Evolutionary conservation across 2,329 filamentous ascomycete genomes (phyloP), one percentile per base, ranked within the genome.

Genomic region (Aspergillus sp.): DNA sequence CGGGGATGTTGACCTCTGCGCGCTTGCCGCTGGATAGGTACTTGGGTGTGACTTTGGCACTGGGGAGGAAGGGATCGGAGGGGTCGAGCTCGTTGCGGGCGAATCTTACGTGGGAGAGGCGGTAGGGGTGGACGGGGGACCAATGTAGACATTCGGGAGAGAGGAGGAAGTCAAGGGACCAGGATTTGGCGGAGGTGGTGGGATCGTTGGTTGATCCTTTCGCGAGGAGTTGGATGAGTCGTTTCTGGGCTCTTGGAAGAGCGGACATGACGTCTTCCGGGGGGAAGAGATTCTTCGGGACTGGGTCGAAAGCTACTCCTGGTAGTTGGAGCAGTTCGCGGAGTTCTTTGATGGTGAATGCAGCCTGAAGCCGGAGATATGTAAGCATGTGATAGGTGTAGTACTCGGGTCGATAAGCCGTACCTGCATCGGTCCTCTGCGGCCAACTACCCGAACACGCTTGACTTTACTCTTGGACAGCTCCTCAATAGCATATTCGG

Each of bases 341-440:
- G 15, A 92, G 80, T 79, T 99, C 95, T 76, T 97, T 98, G 74
- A 96, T 96, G 0, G 94, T 97, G 70, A 96, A 98, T 0, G 95
- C 88, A 23, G 92, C 94, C 88, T 63, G 21, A 6, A 11, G 15
- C 15, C 10, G 94, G 55, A 13, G 8, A n/a, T 57, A 23, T 3
- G 54, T 59, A 6, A 59, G 61, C 5, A 36, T 41, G 3, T 8
- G 13, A 7, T 13, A 5, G 2, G 11, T 4, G 21, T 10, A 41
- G 15, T 11, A 32, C 5, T 11, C 25, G 23, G 19, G 41, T 21
- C 2, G 17, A 47, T 47, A 17, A n/a, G n/a, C n/a, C 81, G 63
- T 78, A 88, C 90, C 83, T 96, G 92, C 82, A 96, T 84, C 1
- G 93, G 92, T 0, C 95, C 95, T 71, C 95, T 85, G 67, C 95